These are phyloP conservation scores for Ascocoryne sarcoides DNA, from an alignment of 2,329 filamentous ascomycete species.

Conservation along the genomic window DNA sequence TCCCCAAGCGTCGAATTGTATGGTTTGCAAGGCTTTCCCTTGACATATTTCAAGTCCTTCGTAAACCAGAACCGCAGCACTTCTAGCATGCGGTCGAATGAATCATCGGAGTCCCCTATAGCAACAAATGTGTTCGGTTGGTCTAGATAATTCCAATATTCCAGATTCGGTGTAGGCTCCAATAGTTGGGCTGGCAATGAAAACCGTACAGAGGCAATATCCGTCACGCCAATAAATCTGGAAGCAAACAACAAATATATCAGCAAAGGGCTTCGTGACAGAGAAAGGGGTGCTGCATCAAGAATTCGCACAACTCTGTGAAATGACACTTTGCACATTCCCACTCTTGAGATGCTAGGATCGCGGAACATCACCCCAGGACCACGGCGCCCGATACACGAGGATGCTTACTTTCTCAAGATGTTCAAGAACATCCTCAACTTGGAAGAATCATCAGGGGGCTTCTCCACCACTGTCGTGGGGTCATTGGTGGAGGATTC, in stretches of 20 bases:
- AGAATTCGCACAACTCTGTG: conserved; percentile 4
- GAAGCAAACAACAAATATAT: conserved; percentile 3
- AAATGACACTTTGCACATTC: neutral
- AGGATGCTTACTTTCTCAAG: conserved; percentile 64
- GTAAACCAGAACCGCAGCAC: conserved; percentile 97
- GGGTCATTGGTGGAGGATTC: conserved; percentile 15
- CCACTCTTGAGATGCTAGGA: too few species aligned
- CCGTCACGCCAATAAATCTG: conserved; percentile 91
- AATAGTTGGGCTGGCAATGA: conserved; percentile 91
- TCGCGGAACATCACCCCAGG: too few species aligned
- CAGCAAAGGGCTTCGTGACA: conserved; percentile 5
- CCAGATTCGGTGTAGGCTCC: conserved; percentile 91
- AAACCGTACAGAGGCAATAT: conserved; percentile 93
- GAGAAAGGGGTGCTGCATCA: too few species aligned
- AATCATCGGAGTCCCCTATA: conserved; percentile 82
- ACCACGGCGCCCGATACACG: too few species aligned
- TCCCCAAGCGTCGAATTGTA: conserved; percentile 97
- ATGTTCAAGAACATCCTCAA: conserved; percentile 82
- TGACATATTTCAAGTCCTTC: conserved; percentile 97
- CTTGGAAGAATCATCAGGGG: conserved; percentile 74
- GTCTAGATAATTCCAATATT: conserved; percentile 99
- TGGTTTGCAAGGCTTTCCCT: conserved; percentile 96
- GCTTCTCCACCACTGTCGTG: conserved; percentile 38
- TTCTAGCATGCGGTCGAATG: conserved; percentile 87
- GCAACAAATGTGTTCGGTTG: conserved; percentile 80